Percentiles rank a stretch among this genome's conserved stretches.
phyloP scores from a whole-genome alignment of 441 rosid species.

The Populus hybrid region DNA sequence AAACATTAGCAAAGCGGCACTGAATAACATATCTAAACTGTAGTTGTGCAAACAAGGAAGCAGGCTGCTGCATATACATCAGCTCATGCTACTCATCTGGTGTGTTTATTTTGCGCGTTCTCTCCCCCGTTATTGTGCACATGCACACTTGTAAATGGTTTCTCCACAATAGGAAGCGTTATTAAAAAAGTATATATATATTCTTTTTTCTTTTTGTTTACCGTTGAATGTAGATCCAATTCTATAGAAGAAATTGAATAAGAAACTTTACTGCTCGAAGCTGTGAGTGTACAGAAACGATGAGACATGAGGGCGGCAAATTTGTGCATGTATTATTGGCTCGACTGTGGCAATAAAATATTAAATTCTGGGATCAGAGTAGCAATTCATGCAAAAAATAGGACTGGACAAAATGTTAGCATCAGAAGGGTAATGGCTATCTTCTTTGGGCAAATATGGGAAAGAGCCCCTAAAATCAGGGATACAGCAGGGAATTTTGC shows the following conservation, averaged over 20 bases:
- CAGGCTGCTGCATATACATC: background rate
- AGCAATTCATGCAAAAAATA: too few species aligned
- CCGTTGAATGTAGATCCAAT: background rate
- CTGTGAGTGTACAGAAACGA: too few species aligned
- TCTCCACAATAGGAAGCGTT: background rate
- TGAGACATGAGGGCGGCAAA: too few species aligned
- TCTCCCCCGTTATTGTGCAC: background rate
- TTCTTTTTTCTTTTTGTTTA: background rate
- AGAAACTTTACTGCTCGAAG: background rate
- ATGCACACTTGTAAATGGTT: background rate
- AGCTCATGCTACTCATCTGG: background rate
- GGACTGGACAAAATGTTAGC: too few species aligned
- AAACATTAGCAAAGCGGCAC: constrained; percentile 39
- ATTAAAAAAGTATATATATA: background rate
- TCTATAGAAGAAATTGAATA: background rate
- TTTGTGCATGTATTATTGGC: background rate
- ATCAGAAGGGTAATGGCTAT: too few species aligned
- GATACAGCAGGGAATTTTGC: too few species aligned
- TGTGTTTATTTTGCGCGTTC: background rate
- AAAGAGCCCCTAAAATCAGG: too few species aligned
- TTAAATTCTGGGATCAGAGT: too few species aligned
- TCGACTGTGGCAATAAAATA: background rate
- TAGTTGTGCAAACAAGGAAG: background rate
- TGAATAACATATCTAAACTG: constrained; percentile 7
- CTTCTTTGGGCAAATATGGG: too few species aligned